Conservation (phyloP, 306 rosid genomes). For the Rubus parviflorus region DNA sequence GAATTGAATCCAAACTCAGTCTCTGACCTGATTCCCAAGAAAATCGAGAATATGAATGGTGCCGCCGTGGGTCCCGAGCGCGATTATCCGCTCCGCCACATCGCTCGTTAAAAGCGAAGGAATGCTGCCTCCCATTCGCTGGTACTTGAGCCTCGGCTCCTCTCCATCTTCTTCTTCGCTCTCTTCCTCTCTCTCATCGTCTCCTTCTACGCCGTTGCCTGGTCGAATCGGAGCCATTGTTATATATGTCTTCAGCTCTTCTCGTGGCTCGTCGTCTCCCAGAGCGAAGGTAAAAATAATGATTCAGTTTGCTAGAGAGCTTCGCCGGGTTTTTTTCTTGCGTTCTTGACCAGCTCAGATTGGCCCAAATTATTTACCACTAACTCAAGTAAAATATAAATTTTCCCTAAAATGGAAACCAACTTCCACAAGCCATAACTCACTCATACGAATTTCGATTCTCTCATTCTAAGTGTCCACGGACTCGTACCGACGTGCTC, state of each 20-base stretch:
- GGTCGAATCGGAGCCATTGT: constrained; percentile 83
- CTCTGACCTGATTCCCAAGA: constrained; percentile 91
- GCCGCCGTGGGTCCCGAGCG: constrained; percentile 88
- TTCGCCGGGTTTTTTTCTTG: no score
- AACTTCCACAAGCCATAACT: no score
- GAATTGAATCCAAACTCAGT: constrained; percentile 12
- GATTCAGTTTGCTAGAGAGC: no score
- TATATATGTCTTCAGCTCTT: constrained; percentile 27
- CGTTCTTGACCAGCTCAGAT: no score
- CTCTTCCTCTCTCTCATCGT: constrained; percentile 85
- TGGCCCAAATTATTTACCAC: no score
- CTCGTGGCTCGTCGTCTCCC: constrained; percentile 25
- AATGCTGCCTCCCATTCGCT: constrained; percentile 96
- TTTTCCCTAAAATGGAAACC: no score
- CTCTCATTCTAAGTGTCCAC: no score
- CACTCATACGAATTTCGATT: no score
- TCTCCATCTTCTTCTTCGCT: constrained; percentile 65
- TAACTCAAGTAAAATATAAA: no score
- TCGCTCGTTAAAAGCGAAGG: constrained; percentile 73
- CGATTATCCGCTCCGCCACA: constrained; percentile 96
- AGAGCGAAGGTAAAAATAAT: no score
- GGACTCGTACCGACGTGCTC: no score
- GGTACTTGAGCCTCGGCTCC: constrained; percentile 97
- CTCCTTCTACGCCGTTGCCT: constrained; percentile 85
- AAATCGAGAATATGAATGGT: constrained; percentile 86